A percentile compares a stretch with the other conserved stretches of the same genome.
phyloP scores from a whole-genome alignment of 345 rosid species.

The Brassica juncea region DNA sequence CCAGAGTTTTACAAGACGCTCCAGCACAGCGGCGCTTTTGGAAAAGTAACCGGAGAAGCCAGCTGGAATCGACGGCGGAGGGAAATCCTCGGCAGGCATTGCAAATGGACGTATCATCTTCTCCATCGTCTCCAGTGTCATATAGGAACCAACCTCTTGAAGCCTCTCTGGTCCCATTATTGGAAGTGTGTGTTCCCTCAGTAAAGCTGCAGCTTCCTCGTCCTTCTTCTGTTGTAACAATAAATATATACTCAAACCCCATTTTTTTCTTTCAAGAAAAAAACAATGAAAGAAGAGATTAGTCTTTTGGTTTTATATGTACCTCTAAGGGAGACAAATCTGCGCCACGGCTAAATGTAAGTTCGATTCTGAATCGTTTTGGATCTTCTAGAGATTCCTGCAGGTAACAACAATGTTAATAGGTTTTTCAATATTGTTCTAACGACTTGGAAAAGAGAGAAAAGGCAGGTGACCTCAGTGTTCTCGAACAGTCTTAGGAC shows the following conservation, averaged over 20 bases:
- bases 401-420: not conserved
- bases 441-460: not conserved
- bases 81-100: constrained; percentile 98
- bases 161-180: constrained; percentile 99
- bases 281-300: not conserved
- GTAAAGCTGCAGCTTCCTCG: constrained; percentile 69
- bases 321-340: constrained; percentile 96
- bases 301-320: constrained; percentile 1
- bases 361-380: constrained; percentile 82
- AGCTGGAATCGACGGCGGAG: constrained; percentile 84
- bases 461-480: constrained; percentile 46
- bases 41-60: constrained; percentile 97
- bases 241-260: not conserved
- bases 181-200: constrained; percentile 94
- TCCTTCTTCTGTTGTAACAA: constrained; percentile 51
- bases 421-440: not conserved
- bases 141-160: constrained; percentile 84
- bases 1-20: constrained; percentile 76
- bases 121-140: constrained; percentile 91
- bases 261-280: not conserved
- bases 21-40: constrained; percentile 90
- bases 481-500: constrained; percentile 94
- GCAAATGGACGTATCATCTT: constrained; percentile 89
- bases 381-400: constrained; percentile 84
- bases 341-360: constrained; percentile 96